phyloP scores from a whole-genome alignment of 1,284 basidiomycete species.

The Tremellales sp. region DNA sequence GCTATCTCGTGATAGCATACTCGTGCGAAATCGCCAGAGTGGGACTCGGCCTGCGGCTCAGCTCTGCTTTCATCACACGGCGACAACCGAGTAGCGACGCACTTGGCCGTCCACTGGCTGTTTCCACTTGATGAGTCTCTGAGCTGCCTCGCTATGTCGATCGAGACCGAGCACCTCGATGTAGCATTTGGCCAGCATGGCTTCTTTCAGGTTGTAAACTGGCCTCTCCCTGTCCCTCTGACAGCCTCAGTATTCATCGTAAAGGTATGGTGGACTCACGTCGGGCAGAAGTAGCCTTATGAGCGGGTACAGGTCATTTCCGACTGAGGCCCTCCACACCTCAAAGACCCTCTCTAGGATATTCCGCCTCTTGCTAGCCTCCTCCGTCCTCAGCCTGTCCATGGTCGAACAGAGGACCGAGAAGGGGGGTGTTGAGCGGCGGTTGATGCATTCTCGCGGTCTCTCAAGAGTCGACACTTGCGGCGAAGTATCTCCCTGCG shows the following conservation, averaged over 20 bases:
- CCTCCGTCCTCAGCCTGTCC: slow-evolving; percentile 42
- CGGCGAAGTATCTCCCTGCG: neutral
- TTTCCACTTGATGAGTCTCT: slow-evolving; percentile 83
- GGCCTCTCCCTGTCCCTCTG: slow-evolving; percentile 87
- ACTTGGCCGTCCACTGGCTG: slow-evolving; percentile 55
- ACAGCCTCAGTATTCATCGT: neutral
- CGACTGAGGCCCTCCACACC: slow-evolving; percentile 49
- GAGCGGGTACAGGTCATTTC: slow-evolving; percentile 52
- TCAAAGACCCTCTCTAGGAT: slow-evolving; percentile 39
- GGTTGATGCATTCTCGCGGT: slow-evolving; percentile 45
- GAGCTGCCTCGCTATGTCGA: slow-evolving; percentile 69
- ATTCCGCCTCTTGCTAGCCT: slow-evolving; percentile 37
- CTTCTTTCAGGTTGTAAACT: slow-evolving; percentile 87
- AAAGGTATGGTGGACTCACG: slow-evolving; percentile 28
- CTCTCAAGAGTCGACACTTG: slow-evolving; percentile 29
- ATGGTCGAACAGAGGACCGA: slow-evolving; percentile 43
- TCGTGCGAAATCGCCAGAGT: slow-evolving; percentile 74
- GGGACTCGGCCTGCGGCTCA: slow-evolving; percentile 10
- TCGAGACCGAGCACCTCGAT: slow-evolving; percentile 81
- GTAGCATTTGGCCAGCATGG: slow-evolving; percentile 81
- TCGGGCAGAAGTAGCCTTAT: slow-evolving; percentile 52
- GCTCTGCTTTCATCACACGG: neutral
- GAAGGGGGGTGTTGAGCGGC: slow-evolving; percentile 44
- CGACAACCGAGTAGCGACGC: slow-evolving; percentile 2
- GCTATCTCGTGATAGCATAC: slow-evolving; percentile 79